Percentiles rank a stretch among this genome's conserved stretches.
phyloP scores from a whole-genome alignment of 2,329 filamentous ascomycete species.

The Monascus ruber region DNA sequence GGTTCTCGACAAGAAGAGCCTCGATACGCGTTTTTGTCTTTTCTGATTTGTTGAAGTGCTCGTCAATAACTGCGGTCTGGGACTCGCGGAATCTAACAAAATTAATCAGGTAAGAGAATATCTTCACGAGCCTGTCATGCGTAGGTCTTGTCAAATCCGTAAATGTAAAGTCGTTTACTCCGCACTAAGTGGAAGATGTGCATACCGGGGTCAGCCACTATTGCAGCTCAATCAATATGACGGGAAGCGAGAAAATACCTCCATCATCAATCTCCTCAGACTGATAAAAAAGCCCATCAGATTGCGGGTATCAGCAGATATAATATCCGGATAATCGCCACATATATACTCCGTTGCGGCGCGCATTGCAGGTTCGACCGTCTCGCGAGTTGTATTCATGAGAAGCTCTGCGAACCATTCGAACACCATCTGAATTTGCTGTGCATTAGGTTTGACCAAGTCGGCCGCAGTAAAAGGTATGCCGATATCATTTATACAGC shows the following conservation, averaged over 20 bases:
- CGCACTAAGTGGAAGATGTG: conserved; percentile 47
- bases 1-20: conserved; percentile 70
- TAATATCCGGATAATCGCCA: conserved; percentile 70
- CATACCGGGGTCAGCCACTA: neutral
- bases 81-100: conserved; percentile 95
- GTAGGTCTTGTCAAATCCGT: conserved; percentile 84
- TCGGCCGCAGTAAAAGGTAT: conserved; percentile 79
- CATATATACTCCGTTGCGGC: conserved; percentile 81
- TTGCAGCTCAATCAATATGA: neutral
- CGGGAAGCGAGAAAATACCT: conserved; percentile 28
- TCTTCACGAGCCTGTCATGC: conserved; percentile 79
- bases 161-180: conserved; percentile 88
- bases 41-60: conserved; percentile 87
- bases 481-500: conserved; percentile 93
- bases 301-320: conserved; percentile 80
- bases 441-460: conserved; percentile 83
- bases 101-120: conserved; percentile 97
- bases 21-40: conserved; percentile 80
- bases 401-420: conserved; percentile 94
- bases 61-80: conserved; percentile 78
- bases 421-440: conserved; percentile 93
- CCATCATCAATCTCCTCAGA: conserved; percentile 64
- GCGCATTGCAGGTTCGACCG: conserved; percentile 88
- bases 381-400: conserved; percentile 85
- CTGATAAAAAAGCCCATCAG: conserved; percentile 92